Conservation (phyloP, 768 basidiomycete species). For the Lactarius hatsudake region DNA sequence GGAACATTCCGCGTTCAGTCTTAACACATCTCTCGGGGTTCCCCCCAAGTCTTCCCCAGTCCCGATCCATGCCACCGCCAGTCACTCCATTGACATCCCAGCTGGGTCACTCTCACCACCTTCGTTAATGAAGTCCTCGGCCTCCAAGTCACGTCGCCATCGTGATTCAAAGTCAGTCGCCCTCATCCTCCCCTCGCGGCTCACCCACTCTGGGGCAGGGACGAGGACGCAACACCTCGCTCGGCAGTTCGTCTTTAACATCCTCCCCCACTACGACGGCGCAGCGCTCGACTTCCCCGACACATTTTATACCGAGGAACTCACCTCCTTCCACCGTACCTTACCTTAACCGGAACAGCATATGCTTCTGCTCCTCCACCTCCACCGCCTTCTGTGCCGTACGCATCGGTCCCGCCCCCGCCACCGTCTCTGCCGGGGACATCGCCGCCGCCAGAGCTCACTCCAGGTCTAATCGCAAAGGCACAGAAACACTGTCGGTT, state of each 20-base stretch:
- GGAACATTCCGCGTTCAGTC: slow-evolving; percentile 1
- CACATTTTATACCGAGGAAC: slow-evolving; percentile 17
- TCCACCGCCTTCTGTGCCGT: slow-evolving; percentile 26
- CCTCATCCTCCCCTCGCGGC: not conserved
- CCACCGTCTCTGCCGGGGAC: slow-evolving; percentile 19
- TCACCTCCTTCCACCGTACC: slow-evolving; percentile 21
- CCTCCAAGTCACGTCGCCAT: slow-evolving; percentile 11
- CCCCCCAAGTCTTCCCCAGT: slow-evolving; percentile 13
- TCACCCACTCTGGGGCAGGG: slow-evolving; percentile 8
- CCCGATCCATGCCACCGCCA: slow-evolving; percentile 2
- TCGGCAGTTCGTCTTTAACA: not conserved
- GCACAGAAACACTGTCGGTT: slow-evolving; percentile 90
- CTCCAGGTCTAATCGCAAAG: slow-evolving; percentile 63
- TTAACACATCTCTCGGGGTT: slow-evolving; percentile 5
- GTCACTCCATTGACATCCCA: not conserved
- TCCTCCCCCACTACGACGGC: slow-evolving; percentile 1
- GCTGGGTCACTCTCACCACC: slow-evolving; percentile 7
- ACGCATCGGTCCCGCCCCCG: slow-evolving; percentile 22
- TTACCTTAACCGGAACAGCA: not conserved
- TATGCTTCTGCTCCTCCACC: slow-evolving; percentile 17
- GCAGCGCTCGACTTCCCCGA: slow-evolving; percentile 22
- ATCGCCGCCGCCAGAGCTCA: slow-evolving; percentile 44
- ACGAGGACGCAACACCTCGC: slow-evolving; percentile 4
- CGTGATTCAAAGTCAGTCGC: not conserved
- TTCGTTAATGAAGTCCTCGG: slow-evolving; percentile 10